These are phyloP conservation scores for Stemphylium vesicarium DNA, from an alignment of 2,329 filamentous ascomycete species.

Conservation along the genomic window DNA sequence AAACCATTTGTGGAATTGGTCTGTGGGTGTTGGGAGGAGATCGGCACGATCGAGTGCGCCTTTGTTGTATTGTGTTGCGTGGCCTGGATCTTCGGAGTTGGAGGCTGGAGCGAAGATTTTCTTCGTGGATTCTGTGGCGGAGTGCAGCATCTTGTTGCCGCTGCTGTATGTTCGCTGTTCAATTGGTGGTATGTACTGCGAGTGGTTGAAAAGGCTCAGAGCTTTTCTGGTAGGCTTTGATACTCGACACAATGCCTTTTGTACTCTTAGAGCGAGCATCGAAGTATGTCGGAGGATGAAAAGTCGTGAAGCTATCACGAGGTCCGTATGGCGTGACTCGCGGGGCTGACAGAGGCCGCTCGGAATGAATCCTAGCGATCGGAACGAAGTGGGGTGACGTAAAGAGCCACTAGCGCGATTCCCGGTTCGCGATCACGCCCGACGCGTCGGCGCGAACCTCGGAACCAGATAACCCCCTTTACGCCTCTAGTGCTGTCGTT, in stretches of 20 bases:
- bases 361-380: slow-evolving; percentile 26
- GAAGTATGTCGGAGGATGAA: neutral
- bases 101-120: slow-evolving; percentile 68
- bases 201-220: neutral
- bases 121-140: slow-evolving; percentile 35
- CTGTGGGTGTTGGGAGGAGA: slow-evolving; percentile 70
- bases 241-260: slow-evolving; percentile 6
- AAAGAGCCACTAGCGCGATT: slow-evolving; percentile 15
- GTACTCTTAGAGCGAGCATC: neutral
- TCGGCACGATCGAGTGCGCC: slow-evolving; percentile 66
- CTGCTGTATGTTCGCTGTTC: neutral
- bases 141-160: slow-evolving; percentile 33
- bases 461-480: no score
- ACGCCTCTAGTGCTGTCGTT: neutral
- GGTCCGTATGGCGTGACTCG: slow-evolving; percentile 20
- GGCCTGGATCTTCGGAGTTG: slow-evolving; percentile 58
- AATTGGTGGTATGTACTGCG: no score
- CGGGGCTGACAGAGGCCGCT: neutral
- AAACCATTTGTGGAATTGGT: slow-evolving; percentile 93
- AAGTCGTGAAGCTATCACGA: neutral
- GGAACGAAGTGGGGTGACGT: slow-evolving; percentile 36
- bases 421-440: neutral
- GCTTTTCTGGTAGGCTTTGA: neutral
- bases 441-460: neutral
- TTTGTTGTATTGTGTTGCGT: slow-evolving; percentile 78